These are phyloP conservation scores for Amphibolis antarctica DNA, from an alignment of 106 monocot genomes.

Conservation along the genomic window DNA sequence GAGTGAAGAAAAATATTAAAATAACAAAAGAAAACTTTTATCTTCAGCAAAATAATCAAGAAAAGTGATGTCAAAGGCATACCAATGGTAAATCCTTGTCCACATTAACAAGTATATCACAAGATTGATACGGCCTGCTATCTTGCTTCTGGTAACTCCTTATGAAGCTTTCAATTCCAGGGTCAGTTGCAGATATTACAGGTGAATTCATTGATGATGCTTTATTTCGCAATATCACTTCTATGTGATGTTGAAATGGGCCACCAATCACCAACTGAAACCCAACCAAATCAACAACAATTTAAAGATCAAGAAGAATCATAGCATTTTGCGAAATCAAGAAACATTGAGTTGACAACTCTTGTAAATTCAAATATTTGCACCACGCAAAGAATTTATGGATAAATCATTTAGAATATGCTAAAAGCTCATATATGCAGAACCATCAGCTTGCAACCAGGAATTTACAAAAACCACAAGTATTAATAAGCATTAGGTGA, in stretches of 20 bases:
- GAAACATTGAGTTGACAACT: too few relatives aligned
- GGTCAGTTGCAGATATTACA: slow-evolving; percentile 58
- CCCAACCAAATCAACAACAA: not conserved
- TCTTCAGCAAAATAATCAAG: not conserved
- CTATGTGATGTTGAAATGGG: slow-evolving; percentile 62
- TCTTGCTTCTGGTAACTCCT: slow-evolving; percentile 37
- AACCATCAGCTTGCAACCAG: not conserved
- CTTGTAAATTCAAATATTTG: not conserved
- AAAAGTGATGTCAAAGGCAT: not conserved
- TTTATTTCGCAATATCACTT: slow-evolving; percentile 50
- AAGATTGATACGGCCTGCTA: slow-evolving; percentile 43
- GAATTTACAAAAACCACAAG: not conserved
- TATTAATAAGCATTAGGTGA: not conserved
- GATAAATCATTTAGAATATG: too few relatives aligned
- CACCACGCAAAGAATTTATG: not conserved
- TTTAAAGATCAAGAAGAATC: not conserved
- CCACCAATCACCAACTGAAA: slow-evolving; percentile 78
- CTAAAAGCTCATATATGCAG: not conserved
- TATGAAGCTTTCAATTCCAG: slow-evolving; percentile 32
- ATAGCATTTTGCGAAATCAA: not conserved
- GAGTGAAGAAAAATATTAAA: not conserved
- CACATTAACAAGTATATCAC: slow-evolving; percentile 52
- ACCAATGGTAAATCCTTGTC: slow-evolving; percentile 40
- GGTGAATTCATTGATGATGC: slow-evolving; percentile 47
- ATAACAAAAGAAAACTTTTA: not conserved